Base-by-base conservation (phyloP, 495 filamentous ascomycete genomes). In the Articulospora tetracladia region DNA sequence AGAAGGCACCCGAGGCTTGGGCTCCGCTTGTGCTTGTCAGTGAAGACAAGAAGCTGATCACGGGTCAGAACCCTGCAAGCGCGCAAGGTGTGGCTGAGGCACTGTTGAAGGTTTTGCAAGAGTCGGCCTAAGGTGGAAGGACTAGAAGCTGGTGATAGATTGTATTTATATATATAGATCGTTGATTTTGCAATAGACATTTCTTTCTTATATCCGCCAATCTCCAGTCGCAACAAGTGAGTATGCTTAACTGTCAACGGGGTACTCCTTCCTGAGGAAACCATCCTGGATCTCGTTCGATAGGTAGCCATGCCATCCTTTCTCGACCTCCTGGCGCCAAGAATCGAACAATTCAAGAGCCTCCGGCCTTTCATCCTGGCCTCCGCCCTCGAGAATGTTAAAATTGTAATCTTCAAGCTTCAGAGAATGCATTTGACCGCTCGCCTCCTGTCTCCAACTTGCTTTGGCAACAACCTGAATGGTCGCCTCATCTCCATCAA, bases 1-100 rank as follows among this genome's bases (percentile, higher is more conserved):
- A 79, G 54, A 88, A 86, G 74, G 81, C 87, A 0, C 76, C 68
- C 0, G 67, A 83, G 67, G 72, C 76, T 7, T 90, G 79, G 82
- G 82, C 62, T 0, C 77, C 74, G 69, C 81, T 86, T 70, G 82
- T 89, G 12, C 77, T 83, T 46, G 78, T 85, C 15, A 78, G 79
- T 49, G 71, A 72, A 66, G 65, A 74, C 53, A 85, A 83, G 0
- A 75, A 73, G 66, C 58, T 91, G 58, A 84, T 91, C 58, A 91
- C 87, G 3, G 88, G 88, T 0, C 87, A 91, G 76, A 92, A 92
- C 65, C 88, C 88, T 17, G 81, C 78, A 8, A 86, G 83, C 68
- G 87, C 85, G 12, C 75, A 75, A 28, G 77, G 67, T 0, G 73
- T 91, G 39, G 87, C 41, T 3, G 51, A 55, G 19, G 57, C 48